Percentiles rank a stretch among this genome's conserved stretches.
phyloP scores from a whole-genome alignment of 1,284 basidiomycete genomes.

The Cutaneotrichosporon spelunceum region DNA sequence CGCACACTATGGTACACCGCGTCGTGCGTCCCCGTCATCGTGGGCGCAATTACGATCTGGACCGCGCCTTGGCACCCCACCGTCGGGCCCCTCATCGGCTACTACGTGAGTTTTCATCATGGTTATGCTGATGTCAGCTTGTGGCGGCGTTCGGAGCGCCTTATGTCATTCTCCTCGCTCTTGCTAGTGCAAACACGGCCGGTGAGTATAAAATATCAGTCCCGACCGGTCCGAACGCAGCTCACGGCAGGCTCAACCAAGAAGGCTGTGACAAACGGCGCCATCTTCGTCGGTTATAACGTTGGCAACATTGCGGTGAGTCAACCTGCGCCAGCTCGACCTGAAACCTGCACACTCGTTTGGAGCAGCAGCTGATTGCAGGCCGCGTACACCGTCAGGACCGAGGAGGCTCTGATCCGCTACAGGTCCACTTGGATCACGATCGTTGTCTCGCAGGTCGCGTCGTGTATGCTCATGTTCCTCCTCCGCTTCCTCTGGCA shows the following conservation, averaged over 20 bases:
- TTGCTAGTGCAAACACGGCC: constrained; percentile 53
- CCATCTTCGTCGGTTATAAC: constrained; percentile 54
- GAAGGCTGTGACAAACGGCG: constrained; percentile 50
- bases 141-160: constrained; percentile 54
- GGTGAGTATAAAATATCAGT: constrained; percentile 24
- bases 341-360: background rate
- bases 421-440: constrained; percentile 55
- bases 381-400: constrained; percentile 46
- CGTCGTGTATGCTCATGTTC: constrained; percentile 38
- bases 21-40: constrained; percentile 54
- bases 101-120: constrained; percentile 32
- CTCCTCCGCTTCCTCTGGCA: constrained; percentile 41
- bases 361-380: background rate
- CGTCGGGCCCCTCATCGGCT: constrained; percentile 55
- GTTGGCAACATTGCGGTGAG: constrained; percentile 45
- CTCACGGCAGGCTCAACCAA: constrained; percentile 50
- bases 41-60: constrained; percentile 54
- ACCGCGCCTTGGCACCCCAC: constrained; percentile 52
- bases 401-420: constrained; percentile 44
- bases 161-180: constrained; percentile 53
- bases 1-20: constrained; percentile 52
- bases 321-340: background rate
- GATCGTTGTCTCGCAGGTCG: constrained; percentile 50
- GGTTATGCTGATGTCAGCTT: constrained; percentile 23
- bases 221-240: background rate